A percentile compares a stretch with the other conserved stretches of the same genome.
These are phyloP conservation scores for Torulaspora gathmanii DNA, from an alignment of 805 yeast genomes.

Conservation along the genomic window DNA sequence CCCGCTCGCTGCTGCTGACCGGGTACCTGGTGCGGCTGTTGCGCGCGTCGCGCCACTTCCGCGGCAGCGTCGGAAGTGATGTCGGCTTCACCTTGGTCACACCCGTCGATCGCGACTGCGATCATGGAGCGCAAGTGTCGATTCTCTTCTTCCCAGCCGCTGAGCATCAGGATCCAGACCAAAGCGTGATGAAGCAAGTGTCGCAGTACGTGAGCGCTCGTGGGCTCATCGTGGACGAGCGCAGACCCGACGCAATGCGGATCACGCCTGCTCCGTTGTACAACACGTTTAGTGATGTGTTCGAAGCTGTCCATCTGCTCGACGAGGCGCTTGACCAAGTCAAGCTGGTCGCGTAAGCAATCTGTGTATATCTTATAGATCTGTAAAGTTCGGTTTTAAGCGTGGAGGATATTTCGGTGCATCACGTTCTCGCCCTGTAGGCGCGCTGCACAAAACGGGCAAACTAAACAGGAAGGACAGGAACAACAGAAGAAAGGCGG, in stretches of 20 bases:
- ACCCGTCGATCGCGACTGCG: slow-evolving; percentile 47
- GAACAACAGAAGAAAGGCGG: no score
- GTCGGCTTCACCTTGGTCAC: slow-evolving; percentile 67
- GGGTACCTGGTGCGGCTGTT: slow-evolving; percentile 49
- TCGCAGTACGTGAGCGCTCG: slow-evolving; percentile 42
- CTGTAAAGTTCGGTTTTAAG: neutral
- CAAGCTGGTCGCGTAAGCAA: neutral
- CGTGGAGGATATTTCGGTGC: neutral
- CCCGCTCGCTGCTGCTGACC: slow-evolving; percentile 56
- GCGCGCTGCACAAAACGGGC: slow-evolving; percentile 7
- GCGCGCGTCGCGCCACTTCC: slow-evolving; percentile 44
- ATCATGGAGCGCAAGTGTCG: slow-evolving; percentile 81
- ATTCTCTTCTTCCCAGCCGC: slow-evolving; percentile 56
- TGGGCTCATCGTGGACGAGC: slow-evolving; percentile 81
- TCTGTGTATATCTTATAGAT: neutral
- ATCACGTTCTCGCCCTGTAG: slow-evolving; percentile 2
- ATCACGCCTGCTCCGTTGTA: slow-evolving; percentile 85
- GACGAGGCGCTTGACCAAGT: slow-evolving; percentile 37
- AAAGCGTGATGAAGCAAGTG: slow-evolving; percentile 58
- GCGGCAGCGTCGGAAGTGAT: slow-evolving; percentile 25
- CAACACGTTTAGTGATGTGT: slow-evolving; percentile 67
- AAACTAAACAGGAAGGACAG: neutral
- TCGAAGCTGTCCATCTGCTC: slow-evolving; percentile 42
- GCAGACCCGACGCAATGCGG: slow-evolving; percentile 86
- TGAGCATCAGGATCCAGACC: neutral